phyloP scores from a whole-genome alignment of 2,329 filamentous ascomycete genomes.

The Exophiala viscosa region DNA sequence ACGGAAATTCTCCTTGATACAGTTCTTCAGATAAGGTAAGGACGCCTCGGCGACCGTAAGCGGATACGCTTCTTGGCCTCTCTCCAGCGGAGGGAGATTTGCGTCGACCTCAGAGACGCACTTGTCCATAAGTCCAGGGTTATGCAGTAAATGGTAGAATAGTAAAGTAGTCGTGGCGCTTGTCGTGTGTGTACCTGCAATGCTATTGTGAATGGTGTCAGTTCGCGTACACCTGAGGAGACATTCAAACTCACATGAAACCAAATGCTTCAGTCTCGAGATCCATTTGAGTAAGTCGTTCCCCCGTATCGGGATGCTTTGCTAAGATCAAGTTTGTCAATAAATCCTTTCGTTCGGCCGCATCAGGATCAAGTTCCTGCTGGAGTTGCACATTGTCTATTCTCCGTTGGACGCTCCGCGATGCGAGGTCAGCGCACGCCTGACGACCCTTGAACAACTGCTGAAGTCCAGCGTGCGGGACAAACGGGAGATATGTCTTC shows the following conservation, averaged over 20 bases:
- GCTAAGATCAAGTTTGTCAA: constrained; percentile 38
- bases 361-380: constrained; percentile 25
- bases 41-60: constrained; percentile 27
- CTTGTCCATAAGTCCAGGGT: constrained; percentile 28
- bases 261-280: constrained; percentile 38
- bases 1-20: constrained; percentile 35
- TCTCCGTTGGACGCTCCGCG: neutral
- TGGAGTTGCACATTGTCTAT: constrained; percentile 21
- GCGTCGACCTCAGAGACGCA: constrained; percentile 25
- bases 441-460: constrained; percentile 1
- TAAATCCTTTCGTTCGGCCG: constrained; percentile 31
- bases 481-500: constrained; percentile 29
- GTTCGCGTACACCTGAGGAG: too few species aligned
- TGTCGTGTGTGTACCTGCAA: constrained; percentile 36
- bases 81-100: neutral
- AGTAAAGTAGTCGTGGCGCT: constrained; percentile 32
- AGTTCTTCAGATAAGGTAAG: constrained; percentile 31
- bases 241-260: constrained; percentile 32
- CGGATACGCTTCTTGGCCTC: constrained; percentile 26
- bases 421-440: neutral
- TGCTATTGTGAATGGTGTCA: constrained; percentile 22
- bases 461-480: constrained; percentile 20
- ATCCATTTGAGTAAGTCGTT: constrained; percentile 31
- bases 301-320: constrained; percentile 36
- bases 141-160: constrained; percentile 34